A percentile compares a stretch with the other conserved stretches of the same genome.
Conservation (phyloP, 148 eudicot species). For the Arbutus unedo region DNA sequence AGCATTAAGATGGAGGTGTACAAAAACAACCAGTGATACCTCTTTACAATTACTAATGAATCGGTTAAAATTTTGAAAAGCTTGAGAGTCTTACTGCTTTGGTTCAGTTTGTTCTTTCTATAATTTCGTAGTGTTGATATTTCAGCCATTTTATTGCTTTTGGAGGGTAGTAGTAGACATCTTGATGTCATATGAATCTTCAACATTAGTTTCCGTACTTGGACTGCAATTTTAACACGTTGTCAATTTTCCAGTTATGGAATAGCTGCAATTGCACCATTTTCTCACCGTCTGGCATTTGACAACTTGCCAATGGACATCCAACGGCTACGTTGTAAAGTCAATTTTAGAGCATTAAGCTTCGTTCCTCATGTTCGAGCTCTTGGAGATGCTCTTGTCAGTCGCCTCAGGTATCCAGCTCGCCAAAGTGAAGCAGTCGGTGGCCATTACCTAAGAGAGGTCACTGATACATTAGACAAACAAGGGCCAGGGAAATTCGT, state of each 20-base stretch:
- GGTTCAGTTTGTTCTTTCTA: background rate
- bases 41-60: background rate
- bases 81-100: background rate
- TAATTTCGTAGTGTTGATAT: background rate
- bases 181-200: background rate
- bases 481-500: slow-evolving; percentile 63
- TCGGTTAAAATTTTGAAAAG: background rate
- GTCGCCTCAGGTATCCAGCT: slow-evolving; percentile 59
- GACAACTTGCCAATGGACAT: slow-evolving; percentile 83
- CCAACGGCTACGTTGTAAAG: slow-evolving; percentile 90
- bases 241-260: slow-evolving; percentile 60
- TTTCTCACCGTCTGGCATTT: slow-evolving; percentile 91
- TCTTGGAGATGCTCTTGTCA: slow-evolving; percentile 81
- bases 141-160: background rate
- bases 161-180: background rate
- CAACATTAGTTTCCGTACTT: background rate
- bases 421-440: slow-evolving; percentile 33
- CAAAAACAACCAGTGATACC: background rate
- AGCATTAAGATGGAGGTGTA: background rate
- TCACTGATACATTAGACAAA: slow-evolving; percentile 35
- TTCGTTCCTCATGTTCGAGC: slow-evolving; percentile 80
- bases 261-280: slow-evolving; percentile 92
- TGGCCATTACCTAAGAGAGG: slow-evolving; percentile 37
- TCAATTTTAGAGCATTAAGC: slow-evolving; percentile 73
- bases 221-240: background rate